A percentile compares a stretch with the other conserved stretches of the same genome.
Evolutionary conservation across 2,329 filamentous ascomycete genomes (phyloP).

Genomic region (Penicillium sp.): DNA sequence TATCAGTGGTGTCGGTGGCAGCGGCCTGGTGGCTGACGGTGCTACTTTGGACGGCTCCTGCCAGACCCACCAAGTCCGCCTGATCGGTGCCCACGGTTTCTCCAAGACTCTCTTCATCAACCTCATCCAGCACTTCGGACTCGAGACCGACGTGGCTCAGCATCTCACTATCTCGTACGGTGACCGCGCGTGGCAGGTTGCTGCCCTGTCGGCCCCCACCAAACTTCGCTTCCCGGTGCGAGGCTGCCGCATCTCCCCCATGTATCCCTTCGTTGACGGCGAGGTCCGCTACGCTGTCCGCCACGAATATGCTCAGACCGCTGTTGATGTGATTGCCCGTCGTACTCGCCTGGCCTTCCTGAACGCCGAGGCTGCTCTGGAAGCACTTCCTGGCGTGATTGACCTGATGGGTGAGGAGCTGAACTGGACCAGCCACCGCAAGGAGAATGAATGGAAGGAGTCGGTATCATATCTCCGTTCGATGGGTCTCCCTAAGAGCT

Average conservation of each 20-base stretch:
- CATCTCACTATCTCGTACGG: slow-evolving; percentile 85
- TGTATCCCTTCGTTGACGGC: slow-evolving; percentile 89
- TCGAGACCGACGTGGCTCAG: slow-evolving; percentile 88
- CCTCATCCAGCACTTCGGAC: slow-evolving; percentile 84
- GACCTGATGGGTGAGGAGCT: slow-evolving; percentile 85
- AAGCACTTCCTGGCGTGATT: slow-evolving; percentile 77
- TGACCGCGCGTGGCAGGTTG: slow-evolving; percentile 87
- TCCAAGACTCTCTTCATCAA: slow-evolving; percentile 92
- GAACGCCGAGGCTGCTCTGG: slow-evolving; percentile 83
- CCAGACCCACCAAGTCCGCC: slow-evolving; percentile 75
- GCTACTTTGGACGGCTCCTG: slow-evolving; percentile 67
- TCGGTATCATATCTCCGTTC: slow-evolving; percentile 54
- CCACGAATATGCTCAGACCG: slow-evolving; percentile 88
- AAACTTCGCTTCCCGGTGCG: slow-evolving; percentile 75
- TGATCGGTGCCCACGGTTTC: slow-evolving; percentile 80
- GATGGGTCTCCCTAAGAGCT: slow-evolving; percentile 58
- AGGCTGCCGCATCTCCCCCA: slow-evolving; percentile 68
- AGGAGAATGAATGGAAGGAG: slow-evolving; percentile 76
- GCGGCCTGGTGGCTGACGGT: slow-evolving; percentile 64
- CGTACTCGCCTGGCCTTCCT: slow-evolving; percentile 82
- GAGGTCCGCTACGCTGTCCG: slow-evolving; percentile 83
- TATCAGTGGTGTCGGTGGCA: slow-evolving; percentile 67
- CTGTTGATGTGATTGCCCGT: slow-evolving; percentile 79
- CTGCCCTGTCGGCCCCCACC: slow-evolving; percentile 70
- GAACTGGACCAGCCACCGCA: slow-evolving; percentile 66